Conservation (phyloP, 2,329 filamentous ascomycete genomes). For the Cladosporium sp. region DNA sequence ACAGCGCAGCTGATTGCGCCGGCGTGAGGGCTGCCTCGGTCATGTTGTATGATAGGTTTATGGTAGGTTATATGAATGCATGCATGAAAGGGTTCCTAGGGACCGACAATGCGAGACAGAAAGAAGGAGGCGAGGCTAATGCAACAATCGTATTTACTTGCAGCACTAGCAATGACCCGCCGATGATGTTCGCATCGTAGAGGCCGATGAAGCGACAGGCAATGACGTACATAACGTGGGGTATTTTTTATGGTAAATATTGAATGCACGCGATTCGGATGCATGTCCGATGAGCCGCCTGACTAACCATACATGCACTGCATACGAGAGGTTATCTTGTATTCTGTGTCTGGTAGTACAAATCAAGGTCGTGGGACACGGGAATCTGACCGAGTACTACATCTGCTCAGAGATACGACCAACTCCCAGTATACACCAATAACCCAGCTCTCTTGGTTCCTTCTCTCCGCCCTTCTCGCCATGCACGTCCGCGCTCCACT, state of each 20-base stretch:
- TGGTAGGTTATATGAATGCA: not conserved
- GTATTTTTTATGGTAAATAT: not conserved
- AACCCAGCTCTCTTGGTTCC: conserved; percentile 84
- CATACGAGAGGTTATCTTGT: no score
- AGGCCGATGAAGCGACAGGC: not conserved
- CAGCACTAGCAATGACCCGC: conserved; percentile 1
- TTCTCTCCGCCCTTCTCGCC: conserved; percentile 58
- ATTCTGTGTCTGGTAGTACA: not conserved
- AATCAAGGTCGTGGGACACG: not conserved
- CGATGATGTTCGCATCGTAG: not conserved
- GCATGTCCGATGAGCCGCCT: not conserved
- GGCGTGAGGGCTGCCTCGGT: conserved; percentile 28
- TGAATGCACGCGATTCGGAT: not conserved
- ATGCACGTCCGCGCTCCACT: conserved; percentile 73
- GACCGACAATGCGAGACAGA: not conserved
- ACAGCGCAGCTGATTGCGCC: conserved; percentile 47
- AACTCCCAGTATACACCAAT: conserved; percentile 90
- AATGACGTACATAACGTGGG: not conserved
- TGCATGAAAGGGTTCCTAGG: not conserved
- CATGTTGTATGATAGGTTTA: not conserved
- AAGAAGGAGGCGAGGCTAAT: not conserved
- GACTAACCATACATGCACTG: not conserved
- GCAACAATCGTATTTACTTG: conserved; percentile 1
- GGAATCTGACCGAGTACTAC: not conserved
- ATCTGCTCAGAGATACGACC: conserved; percentile 61